Base-by-base conservation (phyloP, 352 stramenopile genomes). In the Phytopythium litorale region DNA sequence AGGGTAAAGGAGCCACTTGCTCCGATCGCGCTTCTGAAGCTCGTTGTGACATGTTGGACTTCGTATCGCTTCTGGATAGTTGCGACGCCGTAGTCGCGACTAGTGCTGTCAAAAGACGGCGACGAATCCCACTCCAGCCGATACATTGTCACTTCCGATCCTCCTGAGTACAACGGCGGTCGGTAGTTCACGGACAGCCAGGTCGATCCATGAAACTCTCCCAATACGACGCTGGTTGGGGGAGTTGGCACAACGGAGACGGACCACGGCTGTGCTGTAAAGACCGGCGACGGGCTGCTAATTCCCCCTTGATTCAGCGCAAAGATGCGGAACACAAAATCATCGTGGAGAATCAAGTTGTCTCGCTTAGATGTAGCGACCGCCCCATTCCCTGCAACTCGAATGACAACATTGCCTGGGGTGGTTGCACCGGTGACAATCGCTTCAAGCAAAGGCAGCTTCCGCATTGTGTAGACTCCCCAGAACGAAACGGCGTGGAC, bases 91-190 rank as follows among this genome's bases (percentile, higher is more conserved):
- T 98, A 98, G 54, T 91, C 77, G 8, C 65, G 64, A 49, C 88
- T 96, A 0, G 73, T 80, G 48, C 87, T 89, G 46, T 93, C 79
- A 59, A 98, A 98, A 3, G 66, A 77, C 6, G 76, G 66, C 0
- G 81, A 89, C 0, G 85, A 92, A 58, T 98, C 93, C 73, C 92
- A 97, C 71, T 98, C 92, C 16, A 98, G 78, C 42, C 85, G 78
- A 58, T 98, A 98, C 73, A 96, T 94, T 4, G 87, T 97, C 46
- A 99, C 84, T 12, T 70, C 62, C 0, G 89, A 78, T 6, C 94
- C 96, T 23, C 96, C 96, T 42, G 95, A 81, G 71, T 97, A 96
- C 15, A 80, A 67, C 1, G 92, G 90, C 4, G 86, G 70, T 3
- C 78, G 81, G 51, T 97, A 98, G 50, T 90, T 69, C 16, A 98